These are phyloP conservation scores for Diaporthe eres DNA, from an alignment of 2,329 filamentous ascomycete genomes.

Conservation along the genomic window DNA sequence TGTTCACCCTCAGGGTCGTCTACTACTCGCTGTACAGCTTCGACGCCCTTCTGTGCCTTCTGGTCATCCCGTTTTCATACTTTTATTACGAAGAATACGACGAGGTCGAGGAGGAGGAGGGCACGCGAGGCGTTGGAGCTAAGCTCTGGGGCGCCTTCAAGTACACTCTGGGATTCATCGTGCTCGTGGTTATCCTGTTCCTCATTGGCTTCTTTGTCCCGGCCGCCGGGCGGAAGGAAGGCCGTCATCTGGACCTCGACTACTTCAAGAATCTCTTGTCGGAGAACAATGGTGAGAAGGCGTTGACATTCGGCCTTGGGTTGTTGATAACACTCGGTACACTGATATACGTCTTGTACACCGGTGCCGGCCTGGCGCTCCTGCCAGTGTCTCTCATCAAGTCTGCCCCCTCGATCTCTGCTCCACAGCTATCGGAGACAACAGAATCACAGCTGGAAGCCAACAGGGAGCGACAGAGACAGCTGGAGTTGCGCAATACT, in stretches of 20 bases:
- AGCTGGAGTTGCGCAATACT: conserved; percentile 87
- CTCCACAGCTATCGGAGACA: conserved; percentile 81
- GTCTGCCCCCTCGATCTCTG: conserved; percentile 87
- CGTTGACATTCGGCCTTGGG: conserved; percentile 89
- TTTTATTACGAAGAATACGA: conserved; percentile 99
- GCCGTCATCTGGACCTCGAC: conserved; percentile 83
- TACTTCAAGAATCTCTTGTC: conserved; percentile 89
- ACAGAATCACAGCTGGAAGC: conserved; percentile 85
- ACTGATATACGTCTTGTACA: conserved; percentile 89
- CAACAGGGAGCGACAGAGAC: conserved; percentile 92
- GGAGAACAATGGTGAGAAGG: conserved; percentile 92
- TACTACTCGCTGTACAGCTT: conserved; percentile 95
- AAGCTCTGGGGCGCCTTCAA: conserved; percentile 88
- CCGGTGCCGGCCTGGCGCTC: conserved; percentile 87
- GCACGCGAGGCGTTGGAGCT: conserved; percentile 77
- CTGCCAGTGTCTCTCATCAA: conserved; percentile 94
- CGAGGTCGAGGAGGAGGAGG: conserved; percentile 86
- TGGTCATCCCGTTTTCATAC: conserved; percentile 95
- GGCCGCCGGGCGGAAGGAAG: conserved; percentile 76
- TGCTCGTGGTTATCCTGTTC: conserved; percentile 86
- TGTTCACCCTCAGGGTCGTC: conserved; percentile 85
- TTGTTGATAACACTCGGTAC: conserved; percentile 91
- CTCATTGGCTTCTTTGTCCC: conserved; percentile 95
- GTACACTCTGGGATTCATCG: conserved; percentile 89
- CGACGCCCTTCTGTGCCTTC: conserved; percentile 88